A percentile compares a stretch with the other conserved stretches of the same genome.
phyloP scores from a whole-genome alignment of 495 filamentous ascomycete genomes.

The Aspergillus carlsbadensis region DNA sequence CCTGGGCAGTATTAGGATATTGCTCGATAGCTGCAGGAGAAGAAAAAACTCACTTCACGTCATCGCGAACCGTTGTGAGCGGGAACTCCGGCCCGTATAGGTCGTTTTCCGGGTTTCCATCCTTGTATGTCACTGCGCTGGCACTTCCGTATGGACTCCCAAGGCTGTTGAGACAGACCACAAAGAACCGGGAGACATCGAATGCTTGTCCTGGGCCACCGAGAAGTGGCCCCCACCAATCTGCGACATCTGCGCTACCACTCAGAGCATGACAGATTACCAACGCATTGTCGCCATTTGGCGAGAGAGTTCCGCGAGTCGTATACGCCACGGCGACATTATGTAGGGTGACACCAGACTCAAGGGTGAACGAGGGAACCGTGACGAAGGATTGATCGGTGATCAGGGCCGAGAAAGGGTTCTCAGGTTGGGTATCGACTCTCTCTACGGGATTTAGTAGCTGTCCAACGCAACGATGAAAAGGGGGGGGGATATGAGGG shows the following conservation, averaged over 20 bases:
- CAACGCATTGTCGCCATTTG: constrained; percentile 82
- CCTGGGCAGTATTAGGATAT: constrained; percentile 44
- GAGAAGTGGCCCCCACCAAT: constrained; percentile 98
- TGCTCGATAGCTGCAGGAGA: background rate
- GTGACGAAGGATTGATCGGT: constrained; percentile 81
- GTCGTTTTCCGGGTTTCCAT: constrained; percentile 70
- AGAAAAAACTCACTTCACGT: constrained; percentile 72
- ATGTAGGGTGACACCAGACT: constrained; percentile 81
- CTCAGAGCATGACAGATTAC: constrained; percentile 97
- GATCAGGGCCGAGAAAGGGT: constrained; percentile 85
- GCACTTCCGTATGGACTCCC: constrained; percentile 96
- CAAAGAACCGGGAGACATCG: constrained; percentile 87
- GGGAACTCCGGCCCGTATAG: constrained; percentile 96
- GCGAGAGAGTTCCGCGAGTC: constrained; percentile 72
- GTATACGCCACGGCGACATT: constrained; percentile 96
- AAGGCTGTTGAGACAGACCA: constrained; percentile 93
- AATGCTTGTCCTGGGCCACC: constrained; percentile 89
- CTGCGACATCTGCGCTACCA: constrained; percentile 90
- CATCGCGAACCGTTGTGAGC: constrained; percentile 89
- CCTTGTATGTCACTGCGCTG: constrained; percentile 87
- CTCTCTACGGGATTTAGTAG: constrained; percentile 68
- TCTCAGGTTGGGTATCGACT: constrained; percentile 74
- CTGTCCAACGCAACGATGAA: constrained; percentile 23
- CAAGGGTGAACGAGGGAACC: constrained; percentile 87
- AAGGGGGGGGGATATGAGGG: constrained; percentile 2